Evolutionary conservation across 352 stramenopile genomes (phyloP).

Genomic region (Phytophthora hybrid): DNA sequence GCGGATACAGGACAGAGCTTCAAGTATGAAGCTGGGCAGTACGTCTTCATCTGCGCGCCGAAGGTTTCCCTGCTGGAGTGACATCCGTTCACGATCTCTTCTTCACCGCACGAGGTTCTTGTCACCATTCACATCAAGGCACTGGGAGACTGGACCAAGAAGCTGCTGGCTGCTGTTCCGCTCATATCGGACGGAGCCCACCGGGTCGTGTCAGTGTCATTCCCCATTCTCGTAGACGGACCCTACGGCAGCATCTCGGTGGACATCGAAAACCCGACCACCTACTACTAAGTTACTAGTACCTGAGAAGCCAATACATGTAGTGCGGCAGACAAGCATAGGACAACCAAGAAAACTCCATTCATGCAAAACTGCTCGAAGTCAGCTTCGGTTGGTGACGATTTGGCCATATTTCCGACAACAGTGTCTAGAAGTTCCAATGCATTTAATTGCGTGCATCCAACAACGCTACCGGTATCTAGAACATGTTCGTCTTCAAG

Average conservation of each 20-base stretch:
- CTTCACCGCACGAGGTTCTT: conserved; percentile 56
- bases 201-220: conserved; percentile 1
- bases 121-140: conserved; percentile 65
- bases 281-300: no score
- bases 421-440: no score
- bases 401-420: conserved; percentile 38
- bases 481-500: conserved; percentile 24
- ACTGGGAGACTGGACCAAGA: conserved; percentile 65
- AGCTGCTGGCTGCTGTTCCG: conserved; percentile 33
- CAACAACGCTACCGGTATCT: no score
- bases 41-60: conserved; percentile 81
- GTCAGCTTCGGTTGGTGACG: conserved; percentile 34
- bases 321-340: conserved; percentile 25
- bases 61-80: conserved; percentile 64
- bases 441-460: no score
- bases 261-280: conserved; percentile 39
- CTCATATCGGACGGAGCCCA: neutral
- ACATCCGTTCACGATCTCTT: conserved; percentile 89
- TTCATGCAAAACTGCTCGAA: conserved; percentile 26
- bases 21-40: conserved; percentile 54
- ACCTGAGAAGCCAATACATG: conserved; percentile 32
- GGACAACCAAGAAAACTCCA: conserved; percentile 34
- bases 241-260: conserved; percentile 51
- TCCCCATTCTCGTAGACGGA: conserved; percentile 49
- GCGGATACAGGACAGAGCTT: conserved; percentile 39